phyloP scores from a whole-genome alignment of 2,329 filamentous ascomycete genomes.

The Geosmithia putterillii region DNA sequence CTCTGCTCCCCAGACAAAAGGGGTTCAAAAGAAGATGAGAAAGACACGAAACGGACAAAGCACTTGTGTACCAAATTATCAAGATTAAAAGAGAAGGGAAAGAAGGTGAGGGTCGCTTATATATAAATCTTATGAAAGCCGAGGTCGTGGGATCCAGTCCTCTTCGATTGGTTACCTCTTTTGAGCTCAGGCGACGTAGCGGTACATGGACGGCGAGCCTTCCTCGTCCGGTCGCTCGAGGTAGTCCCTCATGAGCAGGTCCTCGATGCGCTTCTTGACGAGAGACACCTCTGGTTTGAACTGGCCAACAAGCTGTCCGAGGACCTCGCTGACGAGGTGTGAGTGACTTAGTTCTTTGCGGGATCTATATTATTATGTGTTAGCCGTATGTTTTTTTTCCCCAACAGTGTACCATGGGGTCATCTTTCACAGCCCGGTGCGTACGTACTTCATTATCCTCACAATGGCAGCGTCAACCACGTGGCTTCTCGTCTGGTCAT shows the following conservation, averaged over 20 bases:
- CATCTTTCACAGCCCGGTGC: no score
- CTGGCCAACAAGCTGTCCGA: slow-evolving; percentile 52
- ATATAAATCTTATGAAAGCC: no score
- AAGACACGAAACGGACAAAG: no score
- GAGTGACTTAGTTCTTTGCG: slow-evolving; percentile 61
- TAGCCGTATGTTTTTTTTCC: slow-evolving; percentile 8
- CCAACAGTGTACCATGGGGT: no score
- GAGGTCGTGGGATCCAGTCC: no score
- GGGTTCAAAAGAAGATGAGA: no score
- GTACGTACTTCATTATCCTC: slow-evolving; percentile 77
- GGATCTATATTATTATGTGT: slow-evolving; percentile 35
- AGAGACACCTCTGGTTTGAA: slow-evolving; percentile 68
- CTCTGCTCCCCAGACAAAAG: no score
- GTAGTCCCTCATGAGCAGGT: slow-evolving; percentile 65
- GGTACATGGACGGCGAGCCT: slow-evolving; percentile 51
- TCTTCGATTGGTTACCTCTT: no score
- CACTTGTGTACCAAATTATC: no score
- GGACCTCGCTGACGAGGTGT: slow-evolving; percentile 58
- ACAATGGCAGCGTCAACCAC: slow-evolving; percentile 68
- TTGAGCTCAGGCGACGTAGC: slow-evolving; percentile 54
- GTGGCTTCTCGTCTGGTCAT: slow-evolving; percentile 57
- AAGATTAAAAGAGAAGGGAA: no score
- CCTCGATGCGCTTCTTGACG: slow-evolving; percentile 74
- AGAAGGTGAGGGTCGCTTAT: no score
- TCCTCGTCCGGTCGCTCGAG: slow-evolving; percentile 59